Evolutionary conservation across 1,284 basidiomycete species (phyloP), one percentile per base, ranked within the genome.

Genomic region (Singerocomus rubriflavus): DNA sequence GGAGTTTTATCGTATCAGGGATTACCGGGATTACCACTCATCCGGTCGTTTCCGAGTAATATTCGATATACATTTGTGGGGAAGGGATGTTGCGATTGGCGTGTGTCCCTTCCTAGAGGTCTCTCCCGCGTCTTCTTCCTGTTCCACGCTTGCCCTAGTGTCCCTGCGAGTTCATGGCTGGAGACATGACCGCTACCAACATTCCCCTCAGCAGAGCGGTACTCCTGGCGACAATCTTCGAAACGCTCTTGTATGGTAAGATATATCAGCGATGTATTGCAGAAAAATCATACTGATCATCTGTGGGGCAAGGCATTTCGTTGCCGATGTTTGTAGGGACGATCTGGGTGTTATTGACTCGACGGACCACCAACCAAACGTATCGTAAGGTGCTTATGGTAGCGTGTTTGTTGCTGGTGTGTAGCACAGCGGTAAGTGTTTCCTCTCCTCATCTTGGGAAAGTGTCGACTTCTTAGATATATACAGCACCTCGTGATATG

Each of bases 241-340:
- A 59, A 35, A 40, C 17, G 10, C 11, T 58, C 6, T 36, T 59
- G 12, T 59, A 58, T 40, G 57, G 57, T 58, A 33, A 35, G 43
- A 17, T 10, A 4, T 11, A 3, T 21, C 3, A 12, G 12, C 6
- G 13, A n/a, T 4, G 5, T 21, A n/a, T 37, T 21, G 12, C 30
- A 8, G 8, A 11, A 9, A 37, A 13, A 38, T 8, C 12, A 21
- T 17, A 6, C 9, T 40, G 21, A 51, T 14, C 2, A 2, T 9
- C 26, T 39, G 16, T 48, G 9, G 13, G 0, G 9, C 30, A 45
- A 54, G 53, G 53, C 1, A 42, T 51, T 36, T 54, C 53, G 3
- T 13, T 53, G 35, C 4, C 27, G 14, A 53, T 48, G 51, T 53
- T 48, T 16, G 42, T 41, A 7, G 48, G 32, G 25, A 44, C 54